Conservation (phyloP, 2,329 filamentous ascomycete species). For the Colletotrichum abscissum region DNA sequence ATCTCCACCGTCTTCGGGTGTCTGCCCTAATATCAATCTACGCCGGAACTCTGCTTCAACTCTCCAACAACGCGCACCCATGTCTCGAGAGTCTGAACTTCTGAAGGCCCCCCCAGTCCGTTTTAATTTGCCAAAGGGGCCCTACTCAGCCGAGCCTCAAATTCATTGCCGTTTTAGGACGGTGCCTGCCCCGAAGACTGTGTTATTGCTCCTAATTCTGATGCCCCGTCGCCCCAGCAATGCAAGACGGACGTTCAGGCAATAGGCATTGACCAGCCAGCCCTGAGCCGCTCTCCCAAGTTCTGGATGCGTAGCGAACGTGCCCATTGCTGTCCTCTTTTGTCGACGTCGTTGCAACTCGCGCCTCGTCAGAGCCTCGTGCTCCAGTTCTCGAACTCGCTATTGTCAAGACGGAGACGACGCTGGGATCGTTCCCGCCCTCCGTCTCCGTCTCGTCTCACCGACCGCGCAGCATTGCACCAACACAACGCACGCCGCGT, state of each 20-base stretch:
- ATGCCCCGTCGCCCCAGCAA: conserved; percentile 29
- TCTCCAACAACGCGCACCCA: not conserved
- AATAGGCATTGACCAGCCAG: conserved; percentile 3
- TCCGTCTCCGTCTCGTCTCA: conserved; percentile 23
- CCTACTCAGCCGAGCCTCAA: conserved; percentile 30
- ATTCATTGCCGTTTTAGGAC: conserved; percentile 27
- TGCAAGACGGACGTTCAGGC: not conserved
- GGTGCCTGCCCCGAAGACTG: conserved; percentile 10
- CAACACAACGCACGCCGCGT: not conserved
- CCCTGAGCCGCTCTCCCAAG: not conserved
- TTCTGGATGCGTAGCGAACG: not conserved
- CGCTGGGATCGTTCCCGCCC: not conserved
- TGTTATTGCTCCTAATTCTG: conserved; percentile 7
- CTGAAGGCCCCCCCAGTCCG: conserved; percentile 15
- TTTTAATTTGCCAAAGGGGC: conserved; percentile 30
- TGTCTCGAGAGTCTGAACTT: not conserved
- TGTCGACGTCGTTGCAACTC: not conserved
- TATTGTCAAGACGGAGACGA: not conserved
- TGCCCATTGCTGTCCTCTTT: not conserved
- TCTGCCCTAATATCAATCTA: not conserved
- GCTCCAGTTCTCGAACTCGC: not conserved
- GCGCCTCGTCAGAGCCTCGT: not conserved
- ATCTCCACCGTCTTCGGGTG: not conserved
- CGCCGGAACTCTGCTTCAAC: conserved; percentile 5
- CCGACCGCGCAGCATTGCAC: not conserved